These are phyloP conservation scores for Nicotiana otophora DNA, from an alignment of 257 asterid species.

Conservation along the genomic window DNA sequence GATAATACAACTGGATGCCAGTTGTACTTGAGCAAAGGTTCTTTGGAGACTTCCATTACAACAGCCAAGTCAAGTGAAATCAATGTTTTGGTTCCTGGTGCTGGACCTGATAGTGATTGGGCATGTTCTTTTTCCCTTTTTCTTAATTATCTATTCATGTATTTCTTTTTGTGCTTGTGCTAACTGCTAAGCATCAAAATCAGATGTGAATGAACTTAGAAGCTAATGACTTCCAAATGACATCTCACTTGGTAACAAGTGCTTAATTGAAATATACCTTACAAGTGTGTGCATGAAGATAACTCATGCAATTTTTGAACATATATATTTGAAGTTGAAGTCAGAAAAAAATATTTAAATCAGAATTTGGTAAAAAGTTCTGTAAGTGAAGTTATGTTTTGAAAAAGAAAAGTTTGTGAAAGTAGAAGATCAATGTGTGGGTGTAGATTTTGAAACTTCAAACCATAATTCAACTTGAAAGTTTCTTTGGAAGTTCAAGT, in stretches of 20 bases:
- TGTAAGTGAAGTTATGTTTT: neutral
- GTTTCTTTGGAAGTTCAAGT: neutral
- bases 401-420: neutral
- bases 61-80: constrained; percentile 95
- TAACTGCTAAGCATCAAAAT: neutral
- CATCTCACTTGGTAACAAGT: neutral
- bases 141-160: neutral
- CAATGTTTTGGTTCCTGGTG: constrained; percentile 81
- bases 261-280: neutral
- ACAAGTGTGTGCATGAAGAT: neutral
- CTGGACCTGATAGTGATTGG: constrained; percentile 85
- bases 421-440: neutral
- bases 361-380: neutral
- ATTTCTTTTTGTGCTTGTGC: neutral
- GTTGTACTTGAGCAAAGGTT: constrained; percentile 77
- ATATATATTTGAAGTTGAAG: neutral
- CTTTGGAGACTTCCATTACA: constrained; percentile 78
- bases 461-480: neutral
- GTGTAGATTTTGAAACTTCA: neutral
- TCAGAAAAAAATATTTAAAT: neutral
- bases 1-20: constrained; percentile 98
- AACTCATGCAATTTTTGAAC: neutral
- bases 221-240: neutral
- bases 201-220: neutral
- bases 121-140: constrained; percentile 27